Percentiles rank a stretch among this genome's conserved stretches.
These are phyloP conservation scores for Parmelia sp. DNA, from an alignment of 495 filamentous ascomycete species.

Conservation along the genomic window DNA sequence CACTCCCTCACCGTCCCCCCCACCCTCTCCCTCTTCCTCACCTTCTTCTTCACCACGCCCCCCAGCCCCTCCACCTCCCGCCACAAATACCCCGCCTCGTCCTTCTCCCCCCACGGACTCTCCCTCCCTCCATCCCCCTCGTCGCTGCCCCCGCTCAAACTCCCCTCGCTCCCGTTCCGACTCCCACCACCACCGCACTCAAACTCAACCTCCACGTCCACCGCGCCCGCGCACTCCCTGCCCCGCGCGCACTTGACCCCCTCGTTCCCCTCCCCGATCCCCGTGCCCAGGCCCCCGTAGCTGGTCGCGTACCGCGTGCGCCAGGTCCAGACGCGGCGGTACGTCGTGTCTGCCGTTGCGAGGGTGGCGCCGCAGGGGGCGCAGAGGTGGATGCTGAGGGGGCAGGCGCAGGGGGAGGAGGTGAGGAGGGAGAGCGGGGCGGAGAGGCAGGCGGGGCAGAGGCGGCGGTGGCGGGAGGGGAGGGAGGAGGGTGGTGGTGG, in stretches of 20 bases:
- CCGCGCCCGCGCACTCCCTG: slow-evolving; percentile 58
- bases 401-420: slow-evolving; percentile 60
- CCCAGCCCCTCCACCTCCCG: too few relatives aligned
- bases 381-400: slow-evolving; percentile 69
- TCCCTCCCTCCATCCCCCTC: slow-evolving; percentile 8
- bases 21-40: too few relatives aligned
- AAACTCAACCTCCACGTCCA: slow-evolving; percentile 70
- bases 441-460: slow-evolving; percentile 65
- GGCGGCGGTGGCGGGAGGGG: slow-evolving; percentile 65
- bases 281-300: slow-evolving; percentile 74
- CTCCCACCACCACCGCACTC: slow-evolving; percentile 58
- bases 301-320: slow-evolving; percentile 75
- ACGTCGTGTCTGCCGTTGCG: slow-evolving; percentile 62
- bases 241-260: slow-evolving; percentile 78
- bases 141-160: slow-evolving; percentile 17
- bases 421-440: slow-evolving; percentile 49
- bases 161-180: slow-evolving; percentile 30
- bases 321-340: slow-evolving; percentile 81
- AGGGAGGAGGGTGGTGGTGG: slow-evolving; percentile 56
- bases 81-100: slow-evolving; percentile 66
- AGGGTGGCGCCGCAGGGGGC: slow-evolving; percentile 67
- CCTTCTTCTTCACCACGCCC: too few relatives aligned
- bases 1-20: too few relatives aligned
- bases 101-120: slow-evolving; percentile 28
- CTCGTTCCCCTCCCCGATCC: slow-evolving; percentile 80